Base-by-base conservation (phyloP, 257 asterid species). In the Nicotiana noctiflora region DNA sequence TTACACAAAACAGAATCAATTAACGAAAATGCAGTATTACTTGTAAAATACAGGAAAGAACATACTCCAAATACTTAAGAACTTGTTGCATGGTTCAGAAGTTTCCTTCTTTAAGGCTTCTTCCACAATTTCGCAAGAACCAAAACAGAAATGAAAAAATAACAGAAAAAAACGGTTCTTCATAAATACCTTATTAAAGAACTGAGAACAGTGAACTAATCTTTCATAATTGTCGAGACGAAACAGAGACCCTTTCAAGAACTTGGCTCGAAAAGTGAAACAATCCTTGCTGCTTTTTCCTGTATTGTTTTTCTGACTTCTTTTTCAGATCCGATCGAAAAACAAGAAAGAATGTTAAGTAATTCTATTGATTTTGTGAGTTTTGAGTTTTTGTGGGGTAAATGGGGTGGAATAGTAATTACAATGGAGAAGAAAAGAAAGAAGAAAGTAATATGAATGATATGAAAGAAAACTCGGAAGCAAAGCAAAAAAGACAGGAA, bases 281-380 rank as follows among this genome's bases (percentile, higher is more conserved):
- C 29, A 81, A 74, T 40, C 86, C 84, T 85, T 83, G 64, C 84
- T 61, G 85, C 76, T 82, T 79, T 64, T 51, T 34, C 37, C 37
- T 55, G 77, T 62, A 76, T 61, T n/a, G n/a, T n/a, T n/a, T n/a
- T n/a, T n/a, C n/a, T n/a, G n/a, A n/a, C n/a, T n/a, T 51, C 66
- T 60, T 76, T 77, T 68, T 82, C 88, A 88, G 91, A 88, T 88
- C 89, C 83, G 85, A 88, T 85, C 85, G 66, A 59, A 81, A 79
- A 53, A 85, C 56, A 82, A 64, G 82, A 72, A 72, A 46, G 77
- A 72, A 44, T 18, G 37, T 21, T 40, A 23, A 21, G 59, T 44
- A 44, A 70, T 70, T 37, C 77, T 79, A 49, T 7, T 37, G 59
- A 51, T 82, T 67, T 61, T 80, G 49, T 37, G 76, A 67, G 55